Percentiles rank a stretch among this genome's conserved stretches.
Evolutionary conservation across 192 early-diverging fungal genomes (phyloP).

Genomic region (Entomortierella lignicola): DNA sequence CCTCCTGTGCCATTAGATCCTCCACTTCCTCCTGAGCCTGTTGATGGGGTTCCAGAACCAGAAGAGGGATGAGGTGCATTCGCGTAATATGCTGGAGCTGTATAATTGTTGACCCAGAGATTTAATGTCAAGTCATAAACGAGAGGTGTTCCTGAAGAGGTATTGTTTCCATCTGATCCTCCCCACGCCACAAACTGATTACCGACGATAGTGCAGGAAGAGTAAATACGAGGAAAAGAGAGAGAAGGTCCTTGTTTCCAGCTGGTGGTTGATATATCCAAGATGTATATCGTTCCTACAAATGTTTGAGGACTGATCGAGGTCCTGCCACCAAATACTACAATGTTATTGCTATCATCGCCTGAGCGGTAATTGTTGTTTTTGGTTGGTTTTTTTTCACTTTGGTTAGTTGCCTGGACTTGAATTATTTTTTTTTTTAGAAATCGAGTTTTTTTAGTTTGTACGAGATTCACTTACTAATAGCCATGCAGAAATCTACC

Average conservation of each 20-base stretch:
- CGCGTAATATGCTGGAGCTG: slow-evolving; percentile 15
- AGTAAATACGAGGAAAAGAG: slow-evolving; percentile 17
- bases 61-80: background rate
- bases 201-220: slow-evolving; percentile 24
- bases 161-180: slow-evolving; percentile 17
- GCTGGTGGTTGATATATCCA: slow-evolving; percentile 7
- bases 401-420: no score
- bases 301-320: background rate
- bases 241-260: slow-evolving; percentile 4
- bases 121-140: slow-evolving; percentile 17
- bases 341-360: slow-evolving; percentile 26
- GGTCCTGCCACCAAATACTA: slow-evolving; percentile 29
- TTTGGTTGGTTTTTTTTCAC: no score
- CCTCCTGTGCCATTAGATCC: background rate
- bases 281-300: slow-evolving; percentile 14
- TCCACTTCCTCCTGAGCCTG: background rate
- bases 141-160: slow-evolving; percentile 12
- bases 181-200: slow-evolving; percentile 40
- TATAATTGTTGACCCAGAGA: slow-evolving; percentile 16
- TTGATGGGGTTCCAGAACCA: background rate
- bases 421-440: no score
- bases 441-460: background rate
- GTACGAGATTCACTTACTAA: slow-evolving; percentile 8
- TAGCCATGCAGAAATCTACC: slow-evolving; percentile 32
- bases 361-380: slow-evolving; percentile 3